Evolutionary conservation across 176 grass and related monocot genomes (phyloP), one percentile per base, ranked within the genome.

Genomic region (Carex littledalei): DNA sequence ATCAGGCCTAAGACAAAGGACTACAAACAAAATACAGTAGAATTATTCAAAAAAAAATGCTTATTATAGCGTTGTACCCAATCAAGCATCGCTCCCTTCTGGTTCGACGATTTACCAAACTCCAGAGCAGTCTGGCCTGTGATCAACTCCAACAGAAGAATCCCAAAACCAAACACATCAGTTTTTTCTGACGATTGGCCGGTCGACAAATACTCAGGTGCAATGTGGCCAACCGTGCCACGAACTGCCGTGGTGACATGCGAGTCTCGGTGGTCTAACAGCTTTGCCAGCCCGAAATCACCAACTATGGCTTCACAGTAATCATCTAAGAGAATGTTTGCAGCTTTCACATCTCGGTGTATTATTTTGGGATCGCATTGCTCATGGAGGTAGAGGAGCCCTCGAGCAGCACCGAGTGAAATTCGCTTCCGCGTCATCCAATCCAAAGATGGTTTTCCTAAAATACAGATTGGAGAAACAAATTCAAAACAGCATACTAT

Each of bases 311-410:
- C 97, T 78, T 96, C 93, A 0, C 91, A 99, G 32, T 76, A 94
- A 18, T 99, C 93, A 8, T 99, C 93, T 56, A 99, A 87, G n/a
- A 99, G 79, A 21, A 99, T 81, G 41, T 99, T 99, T 29, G 93
- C 93, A 1, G 97, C 93, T 83, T 99, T 99, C 43, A 99, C 97
- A 11, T 99, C 97, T 64, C 97, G 89, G 59, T 99, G 97, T 83
- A 96, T 99, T 88, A 96, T 96, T 89, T 99, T 99, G 17, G 97
- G 97, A 73, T 99, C 97, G 34, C 93, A 99, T 85, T 99, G 97
- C 82, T 99, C 97, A 31, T 99, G 97, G 39, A 99, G 97, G 78
- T 96, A 99, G 31, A 96, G 84, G 58, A 99, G 84, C 6, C 97
- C 97, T 85, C 97, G 80, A 72, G 85, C 97, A 83, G 97, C 91